These are phyloP conservation scores for Epichloe brachyelytri DNA, from an alignment of 2,329 filamentous ascomycete species.

Conservation along the genomic window DNA sequence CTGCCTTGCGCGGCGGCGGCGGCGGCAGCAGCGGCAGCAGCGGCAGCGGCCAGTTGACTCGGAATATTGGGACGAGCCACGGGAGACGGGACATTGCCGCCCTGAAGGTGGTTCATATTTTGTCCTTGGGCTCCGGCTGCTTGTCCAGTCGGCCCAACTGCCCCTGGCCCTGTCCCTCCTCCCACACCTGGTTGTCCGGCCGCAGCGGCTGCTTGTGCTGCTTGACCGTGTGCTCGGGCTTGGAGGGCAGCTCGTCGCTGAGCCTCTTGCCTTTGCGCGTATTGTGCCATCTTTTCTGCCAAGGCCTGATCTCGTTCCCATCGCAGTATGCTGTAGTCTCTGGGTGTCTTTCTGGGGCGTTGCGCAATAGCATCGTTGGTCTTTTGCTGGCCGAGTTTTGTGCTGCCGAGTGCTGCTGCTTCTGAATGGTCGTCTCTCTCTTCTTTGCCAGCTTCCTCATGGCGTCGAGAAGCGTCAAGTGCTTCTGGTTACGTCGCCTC, in stretches of 20 bases:
- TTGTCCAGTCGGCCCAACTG: background rate
- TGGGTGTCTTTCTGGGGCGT: conserved; percentile 58
- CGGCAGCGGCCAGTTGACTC: conserved; percentile 29
- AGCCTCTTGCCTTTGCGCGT: conserved; percentile 46
- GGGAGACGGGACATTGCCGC: conserved; percentile 15
- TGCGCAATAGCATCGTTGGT: conserved; percentile 49
- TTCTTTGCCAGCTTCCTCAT: conserved; percentile 96
- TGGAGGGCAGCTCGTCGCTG: conserved; percentile 37
- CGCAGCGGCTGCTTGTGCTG: conserved; percentile 31
- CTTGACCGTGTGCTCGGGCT: conserved; percentile 33
- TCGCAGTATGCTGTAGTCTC: conserved; percentile 82
- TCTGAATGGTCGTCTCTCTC: conserved; percentile 70
- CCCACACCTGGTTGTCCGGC: conserved; percentile 14
- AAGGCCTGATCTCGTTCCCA: conserved; percentile 69
- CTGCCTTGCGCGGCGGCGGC: conserved; percentile 31
- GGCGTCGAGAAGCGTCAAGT: conserved; percentile 78
- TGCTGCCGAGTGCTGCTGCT: conserved; percentile 75
- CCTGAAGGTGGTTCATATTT: conserved; percentile 16
- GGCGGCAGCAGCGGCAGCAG: conserved; percentile 27
- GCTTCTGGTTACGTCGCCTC: conserved; percentile 70
- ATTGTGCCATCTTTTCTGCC: conserved; percentile 44
- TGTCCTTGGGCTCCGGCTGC: conserved; percentile 15
- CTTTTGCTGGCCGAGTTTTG: conserved; percentile 73
- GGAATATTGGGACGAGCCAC: conserved; percentile 25
- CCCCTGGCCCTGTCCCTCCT: background rate